These are phyloP conservation scores for Barnettozyma wickerhamii DNA, from an alignment of 805 yeast genomes.

Conservation along the genomic window DNA sequence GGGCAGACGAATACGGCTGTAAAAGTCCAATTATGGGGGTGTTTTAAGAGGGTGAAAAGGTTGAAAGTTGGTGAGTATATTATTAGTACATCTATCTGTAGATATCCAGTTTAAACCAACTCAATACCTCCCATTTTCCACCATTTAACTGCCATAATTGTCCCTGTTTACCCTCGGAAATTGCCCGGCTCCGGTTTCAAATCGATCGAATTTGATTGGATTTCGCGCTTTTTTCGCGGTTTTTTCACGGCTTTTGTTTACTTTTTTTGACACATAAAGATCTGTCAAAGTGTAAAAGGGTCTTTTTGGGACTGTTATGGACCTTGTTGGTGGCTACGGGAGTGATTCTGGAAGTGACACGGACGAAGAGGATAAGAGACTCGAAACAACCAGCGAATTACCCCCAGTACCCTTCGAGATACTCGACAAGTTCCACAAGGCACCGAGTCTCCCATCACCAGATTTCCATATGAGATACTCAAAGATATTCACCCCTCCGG, in stretches of 20 bases:
- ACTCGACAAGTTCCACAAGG: slow-evolving; percentile 12
- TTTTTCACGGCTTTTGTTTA: too few relatives aligned
- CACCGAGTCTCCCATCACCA: slow-evolving; percentile 8
- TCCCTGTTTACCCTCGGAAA: slow-evolving; percentile 8
- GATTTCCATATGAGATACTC: slow-evolving; percentile 13
- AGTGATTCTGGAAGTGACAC: slow-evolving; percentile 6
- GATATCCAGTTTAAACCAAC: too few relatives aligned
- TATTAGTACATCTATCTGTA: too few relatives aligned
- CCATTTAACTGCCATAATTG: not conserved
- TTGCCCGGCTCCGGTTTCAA: slow-evolving; percentile 11
- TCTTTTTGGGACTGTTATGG: not conserved
- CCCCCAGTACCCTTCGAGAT: slow-evolving; percentile 5
- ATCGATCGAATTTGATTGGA: slow-evolving; percentile 11
- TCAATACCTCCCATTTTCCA: not conserved
- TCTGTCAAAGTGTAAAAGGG: too few relatives aligned
- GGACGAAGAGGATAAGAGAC: not conserved
- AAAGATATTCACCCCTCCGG: slow-evolving; percentile 7
- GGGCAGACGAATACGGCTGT: not conserved
- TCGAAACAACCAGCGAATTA: not conserved
- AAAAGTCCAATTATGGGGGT: not conserved
- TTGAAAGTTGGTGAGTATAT: too few relatives aligned
- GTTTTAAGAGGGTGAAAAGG: too few relatives aligned
- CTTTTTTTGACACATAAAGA: not conserved
- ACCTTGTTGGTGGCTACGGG: slow-evolving; percentile 3
- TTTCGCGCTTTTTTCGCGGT: too few relatives aligned